Percentiles rank a stretch among this genome's conserved stretches.
Evolutionary conservation across 2,329 filamentous ascomycete genomes (phyloP).

Genomic region (Exophiala aquamarina): DNA sequence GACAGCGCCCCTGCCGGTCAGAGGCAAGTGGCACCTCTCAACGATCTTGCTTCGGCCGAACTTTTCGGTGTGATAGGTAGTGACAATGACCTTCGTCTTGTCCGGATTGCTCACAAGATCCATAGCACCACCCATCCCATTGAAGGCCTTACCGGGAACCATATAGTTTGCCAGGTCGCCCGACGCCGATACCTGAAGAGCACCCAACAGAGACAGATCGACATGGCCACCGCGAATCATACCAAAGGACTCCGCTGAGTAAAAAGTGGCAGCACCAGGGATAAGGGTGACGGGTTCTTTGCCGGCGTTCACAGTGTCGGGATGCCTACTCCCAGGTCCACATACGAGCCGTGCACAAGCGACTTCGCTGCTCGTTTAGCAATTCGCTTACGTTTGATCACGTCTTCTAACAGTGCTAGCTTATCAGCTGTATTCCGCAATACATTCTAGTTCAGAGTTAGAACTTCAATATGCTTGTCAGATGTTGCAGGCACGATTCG

Average conservation of each 20-base stretch:
- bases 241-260: constrained; percentile 76
- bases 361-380: constrained; percentile 76
- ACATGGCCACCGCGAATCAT: constrained; percentile 87
- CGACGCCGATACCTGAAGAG: constrained; percentile 74
- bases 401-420: no score
- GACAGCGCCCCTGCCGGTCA: constrained; percentile 66
- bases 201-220: constrained; percentile 79
- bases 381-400: constrained; percentile 66
- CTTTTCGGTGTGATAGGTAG: constrained; percentile 69
- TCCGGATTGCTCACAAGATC: constrained; percentile 71
- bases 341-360: constrained; percentile 75
- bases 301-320: constrained; percentile 82
- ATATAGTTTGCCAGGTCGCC: constrained; percentile 88
- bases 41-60: constrained; percentile 68
- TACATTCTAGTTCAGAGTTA: no score
- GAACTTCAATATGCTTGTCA: constrained; percentile 70
- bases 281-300: constrained; percentile 83
- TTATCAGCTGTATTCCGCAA: constrained; percentile 42
- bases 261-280: constrained; percentile 74
- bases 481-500: constrained; percentile 73
- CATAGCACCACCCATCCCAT: constrained; percentile 83
- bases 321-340: constrained; percentile 78
- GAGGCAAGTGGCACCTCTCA: constrained; percentile 61
- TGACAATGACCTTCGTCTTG: constrained; percentile 69
- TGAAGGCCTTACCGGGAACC: constrained; percentile 80